Conservation (phyloP, 768 basidiomycete genomes). For the Phanerodontia chrysosporium region DNA sequence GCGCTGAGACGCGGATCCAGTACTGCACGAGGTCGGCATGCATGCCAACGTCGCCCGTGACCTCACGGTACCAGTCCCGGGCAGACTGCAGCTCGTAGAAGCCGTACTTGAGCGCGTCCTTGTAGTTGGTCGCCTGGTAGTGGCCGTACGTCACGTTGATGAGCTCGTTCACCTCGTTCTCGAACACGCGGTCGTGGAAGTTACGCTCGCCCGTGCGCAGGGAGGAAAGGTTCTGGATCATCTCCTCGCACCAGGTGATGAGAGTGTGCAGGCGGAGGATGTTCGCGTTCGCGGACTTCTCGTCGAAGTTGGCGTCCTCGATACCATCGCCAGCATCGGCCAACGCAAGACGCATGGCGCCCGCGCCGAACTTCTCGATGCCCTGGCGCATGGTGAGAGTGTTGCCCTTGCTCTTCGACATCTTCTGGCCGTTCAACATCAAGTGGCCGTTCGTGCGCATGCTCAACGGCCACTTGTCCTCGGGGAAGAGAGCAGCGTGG, state of each 20-base stretch:
- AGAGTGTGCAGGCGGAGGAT: constrained; percentile 91
- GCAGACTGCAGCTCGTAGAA: constrained; percentile 93
- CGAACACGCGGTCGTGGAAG: constrained; percentile 88
- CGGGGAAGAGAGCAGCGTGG: constrained; percentile 89
- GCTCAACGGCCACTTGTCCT: constrained; percentile 85
- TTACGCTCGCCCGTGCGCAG: constrained; percentile 71
- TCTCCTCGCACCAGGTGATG: constrained; percentile 92
- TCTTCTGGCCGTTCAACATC: constrained; percentile 97
- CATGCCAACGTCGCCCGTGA: constrained; percentile 87
- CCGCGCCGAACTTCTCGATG: constrained; percentile 93
- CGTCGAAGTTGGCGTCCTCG: constrained; percentile 99
- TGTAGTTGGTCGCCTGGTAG: constrained; percentile 83
- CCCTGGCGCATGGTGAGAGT: constrained; percentile 86
- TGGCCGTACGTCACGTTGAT: constrained; percentile 77
- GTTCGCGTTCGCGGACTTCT: constrained; percentile 95
- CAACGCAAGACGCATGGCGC: constrained; percentile 85
- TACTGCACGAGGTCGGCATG: constrained; percentile 80
- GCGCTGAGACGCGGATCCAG: constrained; percentile 80
- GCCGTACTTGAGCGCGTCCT: constrained; percentile 91
- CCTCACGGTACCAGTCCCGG: constrained; percentile 95
- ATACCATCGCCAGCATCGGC: constrained; percentile 97
- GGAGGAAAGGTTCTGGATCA: constrained; percentile 63
- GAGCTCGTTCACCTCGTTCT: constrained; percentile 84
- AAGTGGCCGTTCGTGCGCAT: constrained; percentile 96
- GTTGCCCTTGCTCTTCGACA: constrained; percentile 97